These are phyloP conservation scores for Paratinospora sagittata DNA, from an alignment of 164 flowering plant genomes.

Conservation along the genomic window DNA sequence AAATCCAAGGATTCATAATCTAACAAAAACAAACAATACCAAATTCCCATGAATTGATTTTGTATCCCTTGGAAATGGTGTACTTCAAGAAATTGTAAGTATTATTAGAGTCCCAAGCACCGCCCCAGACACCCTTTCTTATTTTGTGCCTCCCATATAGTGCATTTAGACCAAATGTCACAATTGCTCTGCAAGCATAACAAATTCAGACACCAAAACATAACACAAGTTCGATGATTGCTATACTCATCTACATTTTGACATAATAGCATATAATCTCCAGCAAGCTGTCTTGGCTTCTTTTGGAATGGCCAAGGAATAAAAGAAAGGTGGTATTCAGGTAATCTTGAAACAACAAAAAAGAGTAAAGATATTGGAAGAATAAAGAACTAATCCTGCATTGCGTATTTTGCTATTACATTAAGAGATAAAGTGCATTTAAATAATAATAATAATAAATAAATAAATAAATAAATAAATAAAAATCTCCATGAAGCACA, in stretches of 20 bases:
- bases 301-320: no score
- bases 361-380: not conserved
- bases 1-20: not conserved
- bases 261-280: not conserved
- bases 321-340: not conserved
- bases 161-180: conserved; percentile 92
- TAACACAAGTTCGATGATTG: not conserved
- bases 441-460: no score
- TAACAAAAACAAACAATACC: conserved; percentile 35
- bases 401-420: not conserved
- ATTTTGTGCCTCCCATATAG: conserved; percentile 59
- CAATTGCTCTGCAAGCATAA: conserved; percentile 46
- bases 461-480: no score
- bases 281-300: not conserved
- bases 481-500: no score
- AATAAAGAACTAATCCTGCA: not conserved
- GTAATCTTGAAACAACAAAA: not conserved
- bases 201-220: conserved; percentile 5
- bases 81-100: conserved; percentile 58
- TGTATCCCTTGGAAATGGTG: conserved; percentile 70
- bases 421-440: not conserved
- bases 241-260: not conserved
- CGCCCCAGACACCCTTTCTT: conserved; percentile 45
- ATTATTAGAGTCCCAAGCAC: conserved; percentile 74
- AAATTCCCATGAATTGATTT: conserved; percentile 87